These are phyloP conservation scores for Polytrichum formosum DNA, from an alignment of 225 moss, liverwort and hornwort species.

Conservation along the genomic window DNA sequence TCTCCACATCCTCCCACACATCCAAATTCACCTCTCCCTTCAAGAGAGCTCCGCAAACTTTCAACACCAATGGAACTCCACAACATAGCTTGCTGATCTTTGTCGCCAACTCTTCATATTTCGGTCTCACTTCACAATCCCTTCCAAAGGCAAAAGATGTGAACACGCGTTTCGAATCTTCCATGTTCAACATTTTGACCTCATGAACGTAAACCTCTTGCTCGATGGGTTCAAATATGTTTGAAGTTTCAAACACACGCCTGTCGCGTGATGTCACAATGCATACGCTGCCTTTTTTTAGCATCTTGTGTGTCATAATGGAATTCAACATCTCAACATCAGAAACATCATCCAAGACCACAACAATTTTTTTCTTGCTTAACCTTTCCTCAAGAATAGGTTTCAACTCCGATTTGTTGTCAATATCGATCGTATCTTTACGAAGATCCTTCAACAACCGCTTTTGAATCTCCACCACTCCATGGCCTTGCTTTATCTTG, in stretches of 20 bases:
- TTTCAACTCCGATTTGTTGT: neutral
- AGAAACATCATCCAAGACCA: conserved; percentile 4
- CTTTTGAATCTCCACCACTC: neutral
- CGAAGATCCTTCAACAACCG: neutral
- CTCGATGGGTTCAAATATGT: neutral
- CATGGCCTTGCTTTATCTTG: neutral
- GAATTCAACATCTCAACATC: neutral
- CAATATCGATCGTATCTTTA: neutral
- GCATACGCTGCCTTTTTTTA: neutral
- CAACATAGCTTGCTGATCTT: neutral
- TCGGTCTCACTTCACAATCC: neutral
- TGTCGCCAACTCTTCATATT: neutral
- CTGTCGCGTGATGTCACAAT: conserved; percentile 1
- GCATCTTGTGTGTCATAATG: neutral
- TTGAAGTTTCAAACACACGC: neutral
- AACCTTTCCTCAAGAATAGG: neutral
- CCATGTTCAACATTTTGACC: neutral
- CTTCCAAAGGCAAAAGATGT: conserved; percentile 2
- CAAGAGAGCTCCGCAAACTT: neutral
- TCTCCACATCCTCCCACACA: neutral
- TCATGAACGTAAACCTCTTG: neutral
- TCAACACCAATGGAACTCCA: conserved; percentile 1
- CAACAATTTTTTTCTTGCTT: neutral
- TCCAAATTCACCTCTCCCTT: neutral
- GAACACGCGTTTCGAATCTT: neutral